A percentile compares a stretch with the other conserved stretches of the same genome.
Conservation (phyloP, 163 green algal species). For the Scenedesmus sp. region DNA sequence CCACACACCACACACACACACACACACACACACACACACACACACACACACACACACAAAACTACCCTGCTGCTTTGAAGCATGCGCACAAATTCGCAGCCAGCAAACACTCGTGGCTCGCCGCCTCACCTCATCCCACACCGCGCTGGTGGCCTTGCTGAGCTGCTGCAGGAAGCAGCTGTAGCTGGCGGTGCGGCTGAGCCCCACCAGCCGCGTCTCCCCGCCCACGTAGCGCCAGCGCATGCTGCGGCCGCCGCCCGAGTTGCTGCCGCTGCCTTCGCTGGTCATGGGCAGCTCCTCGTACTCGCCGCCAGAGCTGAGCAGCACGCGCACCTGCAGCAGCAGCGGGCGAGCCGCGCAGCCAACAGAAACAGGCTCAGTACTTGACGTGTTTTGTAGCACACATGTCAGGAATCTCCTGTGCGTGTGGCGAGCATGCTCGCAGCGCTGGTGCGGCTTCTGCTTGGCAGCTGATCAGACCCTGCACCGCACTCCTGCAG, state of each 20-base stretch:
- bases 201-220: constrained; percentile 80
- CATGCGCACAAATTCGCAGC: background rate
- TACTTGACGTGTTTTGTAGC: no score
- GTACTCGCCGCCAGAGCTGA: background rate
- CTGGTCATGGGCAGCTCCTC: background rate
- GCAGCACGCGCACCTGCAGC: constrained; percentile 4
- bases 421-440: no score
- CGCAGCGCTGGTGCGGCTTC: no score
- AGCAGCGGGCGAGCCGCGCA: background rate
- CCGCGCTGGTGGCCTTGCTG: constrained; percentile 37
- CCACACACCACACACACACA: no score
- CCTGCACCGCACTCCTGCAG: background rate
- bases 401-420: no score
- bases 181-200: constrained; percentile 58
- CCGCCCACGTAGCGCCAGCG: constrained; percentile 68
- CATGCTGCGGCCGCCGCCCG: background rate
- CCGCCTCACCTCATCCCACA: constrained; percentile 56
- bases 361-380: no score
- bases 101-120: background rate
- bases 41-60: no score
- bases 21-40: no score
- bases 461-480: background rate
- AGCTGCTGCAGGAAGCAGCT: constrained; percentile 59
- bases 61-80: background rate
- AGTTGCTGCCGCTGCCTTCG: constrained; percentile 27